Evolutionary conservation across 106 monocot species (phyloP), one percentile per base, ranked within the genome.

Genomic region (Vanilla planifolia): DNA sequence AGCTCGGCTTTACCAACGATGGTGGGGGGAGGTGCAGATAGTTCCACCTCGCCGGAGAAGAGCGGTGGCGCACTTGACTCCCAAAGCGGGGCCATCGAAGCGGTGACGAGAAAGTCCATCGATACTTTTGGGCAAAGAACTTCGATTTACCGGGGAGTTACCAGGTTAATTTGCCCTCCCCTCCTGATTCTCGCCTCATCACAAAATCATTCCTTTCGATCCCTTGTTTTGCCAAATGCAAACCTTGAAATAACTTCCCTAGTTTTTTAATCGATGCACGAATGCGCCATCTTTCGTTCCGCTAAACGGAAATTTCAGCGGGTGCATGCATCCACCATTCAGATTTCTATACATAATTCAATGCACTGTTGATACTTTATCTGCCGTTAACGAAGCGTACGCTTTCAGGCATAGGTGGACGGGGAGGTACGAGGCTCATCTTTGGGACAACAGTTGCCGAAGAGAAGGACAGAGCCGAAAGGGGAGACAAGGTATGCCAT

Each of bases 121-220:
- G 86, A 96, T 33, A 90, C 95, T 11, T 90, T 96, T 57, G 95
- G 95, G 56, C 95, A 96, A 59, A 78, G 95, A 30, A 96, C 95
- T 14, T 96, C 95, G 21, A 87, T 96, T 50, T 96, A 96, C 28
- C 63, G 95, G 1, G 95, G 95, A 17, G 95, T 96, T 6, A 96
- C 95, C 27, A 90, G 90, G 95, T 95, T 61, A 14, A 14, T 3
- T n/a, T n/a, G n/a, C n/a, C n/a, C n/a, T n/a, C n/a, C n/a, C n/a
- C n/a, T n/a, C n/a, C n/a, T n/a, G n/a, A n/a, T n/a, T n/a, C n/a
- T n/a, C n/a, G n/a, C n/a, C n/a, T n/a, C n/a, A n/a, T n/a, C n/a
- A n/a, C n/a, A n/a, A n/a, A n/a, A n/a, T n/a, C n/a, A n/a, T n/a
- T n/a, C n/a, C n/a, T n/a, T n/a, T n/a, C n/a, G n/a, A n/a, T n/a